Conservation (phyloP, 73 alveolate genomes). For the Tetrahymena malaccensis region DNA sequence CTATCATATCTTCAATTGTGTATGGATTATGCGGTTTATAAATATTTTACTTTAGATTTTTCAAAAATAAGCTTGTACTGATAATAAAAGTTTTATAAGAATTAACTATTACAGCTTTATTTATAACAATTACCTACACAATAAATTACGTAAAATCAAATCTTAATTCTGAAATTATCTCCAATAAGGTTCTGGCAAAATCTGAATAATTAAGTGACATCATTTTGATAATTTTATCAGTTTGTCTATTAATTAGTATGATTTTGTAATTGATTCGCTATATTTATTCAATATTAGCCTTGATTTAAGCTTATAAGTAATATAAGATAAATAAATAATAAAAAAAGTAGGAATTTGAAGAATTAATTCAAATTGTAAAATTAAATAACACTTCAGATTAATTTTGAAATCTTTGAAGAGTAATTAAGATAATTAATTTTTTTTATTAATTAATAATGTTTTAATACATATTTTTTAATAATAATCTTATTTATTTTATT, state of each 20-base stretch:
- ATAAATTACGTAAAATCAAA: too few species aligned
- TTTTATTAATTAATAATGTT: too few species aligned
- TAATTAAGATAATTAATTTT: too few species aligned
- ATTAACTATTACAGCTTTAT: neutral
- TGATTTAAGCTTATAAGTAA: neutral
- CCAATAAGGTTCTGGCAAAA: neutral
- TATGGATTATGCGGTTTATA: neutral
- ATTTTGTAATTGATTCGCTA: neutral
- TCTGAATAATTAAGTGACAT: neutral
- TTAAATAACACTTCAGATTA: neutral
- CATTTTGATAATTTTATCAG: neutral
- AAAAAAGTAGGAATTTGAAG: neutral
- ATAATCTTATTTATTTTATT: too few species aligned
- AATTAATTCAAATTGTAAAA: too few species aligned
- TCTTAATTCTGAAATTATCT: neutral
- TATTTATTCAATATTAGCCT: neutral
- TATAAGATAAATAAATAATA: too few species aligned
- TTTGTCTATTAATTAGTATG: neutral
- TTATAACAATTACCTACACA: neutral
- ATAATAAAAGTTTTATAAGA: neutral
- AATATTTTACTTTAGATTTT: neutral
- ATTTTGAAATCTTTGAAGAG: neutral
- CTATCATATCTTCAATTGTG: neutral
- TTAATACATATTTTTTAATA: too few species aligned
- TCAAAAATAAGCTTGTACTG: neutral